A percentile compares a stretch with the other conserved stretches of the same genome.
Conservation (phyloP, 345 rosid genomes). For the Anastatica hierochuntica region DNA sequence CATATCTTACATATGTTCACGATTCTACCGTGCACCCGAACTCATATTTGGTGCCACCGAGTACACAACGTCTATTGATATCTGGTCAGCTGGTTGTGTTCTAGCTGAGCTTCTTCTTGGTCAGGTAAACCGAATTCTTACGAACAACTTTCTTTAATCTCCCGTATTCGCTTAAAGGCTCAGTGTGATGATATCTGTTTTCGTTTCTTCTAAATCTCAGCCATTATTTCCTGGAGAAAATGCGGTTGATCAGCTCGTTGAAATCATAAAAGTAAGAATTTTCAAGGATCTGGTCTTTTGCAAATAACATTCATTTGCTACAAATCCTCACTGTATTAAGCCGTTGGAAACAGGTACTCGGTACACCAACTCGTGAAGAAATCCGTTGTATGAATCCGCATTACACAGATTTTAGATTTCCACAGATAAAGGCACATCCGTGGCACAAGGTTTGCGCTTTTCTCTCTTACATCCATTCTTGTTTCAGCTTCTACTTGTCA, state of each 20-base stretch:
- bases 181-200: neutral
- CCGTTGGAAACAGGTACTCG: slow-evolving; percentile 52
- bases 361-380: slow-evolving; percentile 92
- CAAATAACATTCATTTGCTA: neutral
- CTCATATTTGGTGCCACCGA: slow-evolving; percentile 66
- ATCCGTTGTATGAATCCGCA: slow-evolving; percentile 93
- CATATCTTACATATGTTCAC: slow-evolving; percentile 56
- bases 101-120: slow-evolving; percentile 64
- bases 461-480: neutral
- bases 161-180: neutral
- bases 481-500: neutral
- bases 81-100: slow-evolving; percentile 77
- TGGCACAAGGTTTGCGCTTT: slow-evolving; percentile 64
- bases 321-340: slow-evolving; percentile 10
- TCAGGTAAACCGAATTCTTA: slow-evolving; percentile 35
- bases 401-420: slow-evolving; percentile 79
- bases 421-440: slow-evolving; percentile 88
- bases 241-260: slow-evolving; percentile 91
- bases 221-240: slow-evolving; percentile 91
- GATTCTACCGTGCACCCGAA: slow-evolving; percentile 66
- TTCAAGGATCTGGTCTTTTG: neutral
- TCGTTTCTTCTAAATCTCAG: slow-evolving; percentile 35
- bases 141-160: neutral
- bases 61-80: slow-evolving; percentile 61
- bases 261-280: slow-evolving; percentile 69